Evolutionary conservation across 202 grass and related monocot genomes (phyloP), one percentile per base, ranked within the genome.

Genomic region (Carex sylvatica): DNA sequence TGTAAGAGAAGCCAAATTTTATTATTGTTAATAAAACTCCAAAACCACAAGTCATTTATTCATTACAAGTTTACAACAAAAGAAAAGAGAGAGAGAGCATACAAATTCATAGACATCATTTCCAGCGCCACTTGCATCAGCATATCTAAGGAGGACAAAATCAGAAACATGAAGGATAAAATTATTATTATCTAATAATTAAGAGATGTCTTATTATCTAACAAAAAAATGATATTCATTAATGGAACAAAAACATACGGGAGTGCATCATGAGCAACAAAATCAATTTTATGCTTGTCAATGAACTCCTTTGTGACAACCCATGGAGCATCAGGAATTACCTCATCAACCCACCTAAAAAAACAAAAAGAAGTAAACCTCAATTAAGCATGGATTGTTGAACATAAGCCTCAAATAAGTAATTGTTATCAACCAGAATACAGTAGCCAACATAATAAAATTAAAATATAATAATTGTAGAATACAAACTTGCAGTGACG

Each of bases 251-350:
- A 83, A 18, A 87, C 93, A 88, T 89, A 96, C 97, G 91, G 97
- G 1, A 99, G 87, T 42, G 97, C 91, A 84, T 96, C 97, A 16
- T 99, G 97, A 59, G 89, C 97, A 11, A 94, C 97, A 80, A 86
- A 99, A 80, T 96, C 91, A 62, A 99, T 94, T 72, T 87, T 61
- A 85, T 99, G 91, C 79, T 89, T 94, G 35, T 99, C 97, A 18
- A 99, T 86, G 70, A 99, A 96, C 65, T 99, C 97, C 63, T 87
- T 80, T 9, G 97, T 99, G 53, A 99, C 87, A 70, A 99, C 97
- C 97, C 97, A 99, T 6, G 97, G 93, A 54, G 97, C 97, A 82
- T 99, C 93, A 84, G 97, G 97, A 85, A 99, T 94, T 75, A 99
- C 97, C 83, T 99, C 97, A 82, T 99, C 93, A 4, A 99, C 93